Percentiles rank a stretch among this genome's conserved stretches.
Conservation (phyloP, 345 rosid genomes). For the Schrenkiella parvula region DNA sequence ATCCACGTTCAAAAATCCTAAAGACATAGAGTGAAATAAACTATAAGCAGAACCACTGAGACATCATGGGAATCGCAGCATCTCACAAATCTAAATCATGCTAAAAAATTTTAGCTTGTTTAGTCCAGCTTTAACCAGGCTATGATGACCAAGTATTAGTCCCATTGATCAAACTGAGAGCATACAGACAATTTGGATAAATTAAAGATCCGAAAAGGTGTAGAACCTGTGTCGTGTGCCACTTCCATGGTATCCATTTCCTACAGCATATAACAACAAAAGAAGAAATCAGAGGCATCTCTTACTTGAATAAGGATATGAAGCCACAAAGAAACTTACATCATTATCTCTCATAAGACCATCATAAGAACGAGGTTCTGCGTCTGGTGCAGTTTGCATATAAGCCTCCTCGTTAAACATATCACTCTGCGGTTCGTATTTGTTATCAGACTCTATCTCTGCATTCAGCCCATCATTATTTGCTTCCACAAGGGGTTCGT, state of each 20-base stretch:
- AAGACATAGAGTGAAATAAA: constrained; percentile 4
- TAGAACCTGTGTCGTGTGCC: constrained; percentile 84
- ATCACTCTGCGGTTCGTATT: constrained; percentile 34
- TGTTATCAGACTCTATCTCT: constrained; percentile 38
- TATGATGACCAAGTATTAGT: background rate
- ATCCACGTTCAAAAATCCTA: constrained; percentile 86
- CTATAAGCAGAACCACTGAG: constrained; percentile 10
- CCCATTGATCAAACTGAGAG: constrained; percentile 6
- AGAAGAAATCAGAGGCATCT: constrained; percentile 5
- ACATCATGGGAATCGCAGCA: constrained; percentile 13
- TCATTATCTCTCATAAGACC: constrained; percentile 31
- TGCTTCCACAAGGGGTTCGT: constrained; percentile 35
- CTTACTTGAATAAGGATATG: constrained; percentile 9
- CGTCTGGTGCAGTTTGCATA: constrained; percentile 35
- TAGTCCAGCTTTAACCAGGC: background rate
- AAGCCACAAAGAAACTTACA: constrained; percentile 44
- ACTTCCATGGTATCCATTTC: constrained; percentile 46
- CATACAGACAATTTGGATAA: constrained; percentile 1
- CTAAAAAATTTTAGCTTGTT: background rate
- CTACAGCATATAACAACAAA: constrained; percentile 43
- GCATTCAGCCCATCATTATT: constrained; percentile 34
- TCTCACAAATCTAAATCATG: constrained; percentile 14
- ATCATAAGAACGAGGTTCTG: constrained; percentile 29
- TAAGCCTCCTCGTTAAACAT: constrained; percentile 32
- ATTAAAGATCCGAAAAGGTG: constrained; percentile 6